Evolutionary conservation across 768 basidiomycete genomes (phyloP).

Genomic region (Suillus subaureus): DNA sequence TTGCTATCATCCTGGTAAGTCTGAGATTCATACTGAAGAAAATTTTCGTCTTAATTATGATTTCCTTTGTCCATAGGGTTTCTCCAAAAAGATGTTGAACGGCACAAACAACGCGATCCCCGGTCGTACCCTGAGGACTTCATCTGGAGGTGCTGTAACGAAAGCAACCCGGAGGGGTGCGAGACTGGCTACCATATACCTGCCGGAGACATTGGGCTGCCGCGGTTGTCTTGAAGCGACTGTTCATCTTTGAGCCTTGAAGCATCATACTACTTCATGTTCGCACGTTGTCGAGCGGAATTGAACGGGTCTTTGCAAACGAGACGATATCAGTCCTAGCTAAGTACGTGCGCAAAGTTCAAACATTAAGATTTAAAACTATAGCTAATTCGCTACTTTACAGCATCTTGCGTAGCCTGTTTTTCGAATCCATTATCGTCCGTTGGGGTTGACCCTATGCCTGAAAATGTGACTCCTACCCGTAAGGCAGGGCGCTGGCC

Average conservation of each 20-base stretch:
- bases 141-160: conserved; percentile 53
- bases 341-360: background rate
- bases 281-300: too few relatives aligned
- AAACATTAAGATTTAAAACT: background rate
- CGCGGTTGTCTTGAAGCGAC: conserved; percentile 1
- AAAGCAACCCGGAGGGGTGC: conserved; percentile 8
- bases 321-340: background rate
- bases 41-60: background rate
- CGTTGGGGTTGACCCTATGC: background rate
- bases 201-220: conserved; percentile 1
- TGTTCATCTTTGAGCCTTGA: background rate
- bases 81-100: conserved; percentile 1
- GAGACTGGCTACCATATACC: conserved; percentile 6
- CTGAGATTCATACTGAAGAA: conserved; percentile 35
- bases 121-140: conserved; percentile 49
- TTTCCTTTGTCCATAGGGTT: background rate
- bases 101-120: conserved; percentile 24
- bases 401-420: background rate
- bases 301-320: background rate
- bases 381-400: background rate
- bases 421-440: background rate
- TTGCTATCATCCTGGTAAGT: conserved; percentile 52
- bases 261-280: background rate
- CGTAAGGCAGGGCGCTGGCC: background rate
- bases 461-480: background rate